Base-by-base conservation (phyloP, 352 stramenopile genomes). In the Phytopythium sindhum region DNA sequence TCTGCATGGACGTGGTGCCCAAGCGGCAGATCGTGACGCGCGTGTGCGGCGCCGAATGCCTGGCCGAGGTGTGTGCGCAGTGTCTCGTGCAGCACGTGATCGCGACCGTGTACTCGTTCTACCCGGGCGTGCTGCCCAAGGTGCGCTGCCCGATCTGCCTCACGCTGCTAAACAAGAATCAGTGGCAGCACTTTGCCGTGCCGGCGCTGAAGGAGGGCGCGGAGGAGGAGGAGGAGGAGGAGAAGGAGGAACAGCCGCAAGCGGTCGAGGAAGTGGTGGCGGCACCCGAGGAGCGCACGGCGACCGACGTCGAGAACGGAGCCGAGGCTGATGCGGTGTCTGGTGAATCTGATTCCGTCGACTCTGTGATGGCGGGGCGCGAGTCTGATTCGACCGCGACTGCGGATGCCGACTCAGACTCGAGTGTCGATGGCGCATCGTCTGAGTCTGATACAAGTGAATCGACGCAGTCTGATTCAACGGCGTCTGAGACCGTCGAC, bases 141-240 rank as follows among this genome's bases (percentile, higher is more conserved):
- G 75, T 89, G 50, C 77, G 77, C n/a, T 89, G 80, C 24, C 80
- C 80, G n/a, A 71, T 81, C 58, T 89, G 80, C 53, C 61, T 89
- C 48, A 78, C 61, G 12, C 67, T 82, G 17, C 57, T 86, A 15
- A 81, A 85, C 61, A 85, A 80, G 57, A 67, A 60, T 48, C 75
- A 80, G 53, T 89, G 80, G 80, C 60, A 61, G 14, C 61, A 65
- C 9, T 84, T 74, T 28, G 64, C 86, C 10, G 53, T 67, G 15
- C 67, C 78, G n/a, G 26, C 33, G 0, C 8, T 24, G 26, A 45
- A 29, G 24, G 45, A 64, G 37, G 26, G 41, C 4, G 15, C 31
- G 26, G 48, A 64, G 4, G 60, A 61, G 37, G 37, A 44, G 15
- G 52, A 56, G 26, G 45, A 24, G 23, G 15, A 21, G 24, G 53